Evolutionary conservation across 148 eudicot species (phyloP).

Genomic region (Agrostemma githago): DNA sequence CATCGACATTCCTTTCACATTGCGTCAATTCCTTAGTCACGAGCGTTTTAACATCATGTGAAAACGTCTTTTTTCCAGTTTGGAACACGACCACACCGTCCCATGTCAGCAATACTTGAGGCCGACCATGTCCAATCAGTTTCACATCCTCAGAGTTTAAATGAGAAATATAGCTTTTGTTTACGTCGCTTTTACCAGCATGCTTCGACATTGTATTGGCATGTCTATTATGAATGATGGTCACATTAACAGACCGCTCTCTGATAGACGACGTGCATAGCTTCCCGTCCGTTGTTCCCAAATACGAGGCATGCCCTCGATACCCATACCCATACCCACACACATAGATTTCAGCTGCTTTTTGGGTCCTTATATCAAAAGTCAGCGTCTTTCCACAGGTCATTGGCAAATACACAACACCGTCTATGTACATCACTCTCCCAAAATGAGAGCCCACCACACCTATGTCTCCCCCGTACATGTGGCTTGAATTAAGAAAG

Average conservation of each 20-base stretch:
- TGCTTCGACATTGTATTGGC: conserved; percentile 18
- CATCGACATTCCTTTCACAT: background rate
- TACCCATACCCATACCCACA: background rate
- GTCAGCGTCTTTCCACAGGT: conserved; percentile 5
- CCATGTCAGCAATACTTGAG: conserved; percentile 15
- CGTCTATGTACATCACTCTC: conserved; percentile 37
- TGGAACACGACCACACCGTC: conserved; percentile 11
- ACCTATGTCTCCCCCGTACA: background rate
- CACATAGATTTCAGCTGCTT: background rate
- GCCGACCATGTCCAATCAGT: background rate
- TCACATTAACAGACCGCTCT: background rate
- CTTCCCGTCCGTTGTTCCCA: conserved; percentile 21
- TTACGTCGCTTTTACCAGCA: background rate
- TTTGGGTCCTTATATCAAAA: conserved; percentile 22
- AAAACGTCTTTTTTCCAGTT: background rate
- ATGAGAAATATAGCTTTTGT: background rate
- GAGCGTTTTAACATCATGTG: conserved; percentile 11
- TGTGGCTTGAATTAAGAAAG: conserved; percentile 25
- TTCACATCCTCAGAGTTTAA: background rate
- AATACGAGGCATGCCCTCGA: background rate
- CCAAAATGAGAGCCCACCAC: background rate
- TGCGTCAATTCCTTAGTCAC: conserved; percentile 16
- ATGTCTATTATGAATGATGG: background rate
- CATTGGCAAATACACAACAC: conserved; percentile 45
- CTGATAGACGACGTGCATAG: background rate